These are phyloP conservation scores for Inosperma sp. DNA, from an alignment of 768 basidiomycete genomes.

Conservation along the genomic window DNA sequence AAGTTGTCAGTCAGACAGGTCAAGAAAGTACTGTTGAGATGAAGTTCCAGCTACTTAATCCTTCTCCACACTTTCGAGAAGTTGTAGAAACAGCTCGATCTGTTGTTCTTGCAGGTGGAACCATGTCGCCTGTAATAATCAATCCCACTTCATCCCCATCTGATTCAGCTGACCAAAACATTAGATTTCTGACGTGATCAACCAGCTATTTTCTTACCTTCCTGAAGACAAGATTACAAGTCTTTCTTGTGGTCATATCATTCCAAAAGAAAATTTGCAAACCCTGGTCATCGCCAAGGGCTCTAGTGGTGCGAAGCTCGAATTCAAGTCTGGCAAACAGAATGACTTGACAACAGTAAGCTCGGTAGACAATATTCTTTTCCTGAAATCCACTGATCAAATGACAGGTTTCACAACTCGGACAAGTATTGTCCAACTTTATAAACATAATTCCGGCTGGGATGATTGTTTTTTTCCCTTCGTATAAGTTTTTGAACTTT, in stretches of 20 bases:
- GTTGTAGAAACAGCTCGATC: constrained; percentile 75
- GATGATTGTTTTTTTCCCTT: constrained; percentile 92
- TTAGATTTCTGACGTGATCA: constrained; percentile 85
- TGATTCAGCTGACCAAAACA: neutral
- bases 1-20: constrained; percentile 35
- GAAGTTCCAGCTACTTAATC: constrained; percentile 91
- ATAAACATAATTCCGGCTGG: constrained; percentile 76
- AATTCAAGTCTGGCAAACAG: constrained; percentile 78
- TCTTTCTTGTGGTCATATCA: constrained; percentile 91
- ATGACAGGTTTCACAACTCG: constrained; percentile 70
- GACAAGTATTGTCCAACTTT: constrained; percentile 79
- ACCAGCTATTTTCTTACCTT: constrained; percentile 73
- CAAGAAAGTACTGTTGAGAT: constrained; percentile 52
- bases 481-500: constrained; percentile 74
- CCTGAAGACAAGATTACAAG: constrained; percentile 58
- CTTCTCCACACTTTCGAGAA: constrained; percentile 80
- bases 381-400: neutral
- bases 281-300: constrained; percentile 72
- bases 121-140: constrained; percentile 87
- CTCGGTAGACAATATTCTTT: constrained; percentile 8
- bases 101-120: constrained; percentile 92
- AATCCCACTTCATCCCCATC: neutral
- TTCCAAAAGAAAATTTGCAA: constrained; percentile 73
- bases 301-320: constrained; percentile 66
- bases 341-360: constrained; percentile 60